These are phyloP conservation scores for Backusella liffmaniae DNA, from an alignment of 192 early-diverging fungal species.

Conservation along the genomic window DNA sequence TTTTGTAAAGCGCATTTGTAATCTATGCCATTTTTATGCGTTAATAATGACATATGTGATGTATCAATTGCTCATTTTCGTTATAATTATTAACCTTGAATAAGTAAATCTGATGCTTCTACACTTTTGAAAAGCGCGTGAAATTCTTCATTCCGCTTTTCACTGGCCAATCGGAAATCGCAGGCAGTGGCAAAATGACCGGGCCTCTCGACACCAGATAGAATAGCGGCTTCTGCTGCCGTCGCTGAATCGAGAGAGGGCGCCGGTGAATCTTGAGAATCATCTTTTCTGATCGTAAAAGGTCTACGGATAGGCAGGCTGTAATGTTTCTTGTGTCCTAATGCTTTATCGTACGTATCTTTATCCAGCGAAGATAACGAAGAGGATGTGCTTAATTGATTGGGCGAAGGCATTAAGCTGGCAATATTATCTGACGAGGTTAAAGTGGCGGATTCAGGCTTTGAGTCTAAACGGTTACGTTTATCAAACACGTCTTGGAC, in stretches of 20 bases:
- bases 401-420: not conserved
- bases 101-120: constrained; percentile 48
- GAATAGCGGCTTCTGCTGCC: constrained; percentile 9
- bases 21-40: constrained; percentile 42
- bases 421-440: not conserved
- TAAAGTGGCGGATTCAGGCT: not conserved
- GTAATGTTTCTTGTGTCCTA: not conserved
- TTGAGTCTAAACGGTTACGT: not conserved
- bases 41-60: not conserved
- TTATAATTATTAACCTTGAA: constrained; percentile 45
- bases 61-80: not conserved
- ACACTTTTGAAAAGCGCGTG: constrained; percentile 57
- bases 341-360: not conserved
- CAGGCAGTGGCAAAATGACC: constrained; percentile 25
- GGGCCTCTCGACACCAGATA: constrained; percentile 10
- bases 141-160: constrained; percentile 51
- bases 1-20: constrained; percentile 84
- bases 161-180: constrained; percentile 34
- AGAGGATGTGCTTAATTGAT: constrained; percentile 4
- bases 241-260: not conserved
- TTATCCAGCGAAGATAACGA: not conserved
- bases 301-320: constrained; percentile 10
- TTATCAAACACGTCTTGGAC: constrained; percentile 9
- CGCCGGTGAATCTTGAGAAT: not conserved
- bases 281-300: constrained; percentile 9